Conservation (phyloP, 345 rosid genomes). For the Noccaea bulbosa region DNA sequence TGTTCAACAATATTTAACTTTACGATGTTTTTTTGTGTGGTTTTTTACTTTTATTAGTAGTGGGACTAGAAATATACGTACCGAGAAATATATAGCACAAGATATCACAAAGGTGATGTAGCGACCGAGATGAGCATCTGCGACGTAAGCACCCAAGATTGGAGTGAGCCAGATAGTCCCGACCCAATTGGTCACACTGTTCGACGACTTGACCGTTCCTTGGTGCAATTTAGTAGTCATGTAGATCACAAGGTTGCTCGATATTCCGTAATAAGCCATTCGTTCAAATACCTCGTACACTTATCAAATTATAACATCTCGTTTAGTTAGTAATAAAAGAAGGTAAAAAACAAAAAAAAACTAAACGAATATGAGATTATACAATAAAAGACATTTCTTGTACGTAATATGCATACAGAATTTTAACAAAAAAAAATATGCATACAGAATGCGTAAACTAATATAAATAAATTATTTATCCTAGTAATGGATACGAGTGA, state of each 20-base stretch:
- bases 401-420: background rate
- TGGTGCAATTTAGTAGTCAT: conserved; percentile 77
- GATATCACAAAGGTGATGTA: conserved; percentile 75
- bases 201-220: conserved; percentile 81
- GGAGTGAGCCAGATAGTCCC: conserved; percentile 91
- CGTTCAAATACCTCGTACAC: conserved; percentile 88
- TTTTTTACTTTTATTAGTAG: too few relatives aligned
- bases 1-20: background rate
- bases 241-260: conserved; percentile 72
- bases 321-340: background rate
- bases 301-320: background rate
- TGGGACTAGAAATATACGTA: conserved; percentile 25
- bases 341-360: background rate
- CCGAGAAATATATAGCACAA: conserved; percentile 59
- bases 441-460: background rate
- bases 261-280: conserved; percentile 90
- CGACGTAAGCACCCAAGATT: conserved; percentile 80
- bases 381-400: background rate
- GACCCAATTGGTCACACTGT: conserved; percentile 93
- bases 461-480: background rate
- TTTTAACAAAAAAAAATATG: too few relatives aligned
- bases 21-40: too few relatives aligned
- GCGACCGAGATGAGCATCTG: conserved; percentile 88
- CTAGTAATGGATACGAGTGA: background rate
- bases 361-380: background rate